These are phyloP conservation scores for Periconia sp. DNA, from an alignment of 2,329 filamentous ascomycete genomes.

Conservation along the genomic window DNA sequence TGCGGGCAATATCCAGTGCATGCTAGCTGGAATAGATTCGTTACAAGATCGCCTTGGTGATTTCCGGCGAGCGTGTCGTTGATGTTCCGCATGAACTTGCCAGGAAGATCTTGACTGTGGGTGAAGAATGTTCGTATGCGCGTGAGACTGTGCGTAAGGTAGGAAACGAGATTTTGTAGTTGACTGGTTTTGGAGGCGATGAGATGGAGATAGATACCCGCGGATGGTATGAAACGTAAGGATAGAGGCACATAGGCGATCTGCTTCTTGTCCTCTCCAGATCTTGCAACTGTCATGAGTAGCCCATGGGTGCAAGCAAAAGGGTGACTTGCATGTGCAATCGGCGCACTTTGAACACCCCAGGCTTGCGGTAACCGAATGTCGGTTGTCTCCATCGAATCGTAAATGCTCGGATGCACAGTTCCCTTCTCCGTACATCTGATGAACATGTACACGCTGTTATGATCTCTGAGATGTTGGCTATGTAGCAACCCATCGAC, in stretches of 20 bases:
- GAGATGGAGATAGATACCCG: slow-evolving; percentile 80
- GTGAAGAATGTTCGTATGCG: slow-evolving; percentile 86
- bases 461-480: slow-evolving; percentile 66
- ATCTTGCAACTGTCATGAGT: slow-evolving; percentile 58
- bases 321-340: slow-evolving; percentile 73
- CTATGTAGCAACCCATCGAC: slow-evolving; percentile 49
- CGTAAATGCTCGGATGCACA: slow-evolving; percentile 81
- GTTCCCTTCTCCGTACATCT: slow-evolving; percentile 73
- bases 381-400: slow-evolving; percentile 79
- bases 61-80: slow-evolving; percentile 76
- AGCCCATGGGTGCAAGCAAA: slow-evolving; percentile 78
- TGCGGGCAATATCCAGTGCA: slow-evolving; percentile 81
- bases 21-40: slow-evolving; percentile 82
- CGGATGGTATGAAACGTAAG: slow-evolving; percentile 79
- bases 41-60: slow-evolving; percentile 69
- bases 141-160: slow-evolving; percentile 79
- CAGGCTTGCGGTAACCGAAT: slow-evolving; percentile 59
- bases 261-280: slow-evolving; percentile 31
- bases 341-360: slow-evolving; percentile 54
- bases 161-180: slow-evolving; percentile 83
- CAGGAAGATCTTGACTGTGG: slow-evolving; percentile 78
- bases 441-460: slow-evolving; percentile 80
- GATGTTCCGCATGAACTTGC: slow-evolving; percentile 77
- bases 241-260: slow-evolving; percentile 70
- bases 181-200: slow-evolving; percentile 87